Evolutionary conservation across 2,329 filamentous ascomycete species (phyloP), one percentile per base, ranked within the genome.

Genomic region (Coniochaeta sp.): DNA sequence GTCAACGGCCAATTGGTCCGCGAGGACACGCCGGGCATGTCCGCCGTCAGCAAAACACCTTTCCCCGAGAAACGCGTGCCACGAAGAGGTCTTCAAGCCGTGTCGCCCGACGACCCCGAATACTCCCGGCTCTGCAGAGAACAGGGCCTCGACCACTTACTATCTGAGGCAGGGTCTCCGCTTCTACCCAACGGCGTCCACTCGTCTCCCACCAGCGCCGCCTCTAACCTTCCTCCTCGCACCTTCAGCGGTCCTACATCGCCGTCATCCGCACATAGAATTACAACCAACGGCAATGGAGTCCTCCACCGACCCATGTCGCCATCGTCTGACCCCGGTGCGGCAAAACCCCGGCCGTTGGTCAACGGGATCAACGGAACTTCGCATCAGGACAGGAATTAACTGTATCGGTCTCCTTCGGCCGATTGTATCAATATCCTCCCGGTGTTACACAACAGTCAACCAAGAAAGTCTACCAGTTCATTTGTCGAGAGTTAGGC

Each of bases 11-110:
- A 67, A 8, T 62, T 82, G 28, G 68, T 80, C 10, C 70, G 70
- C 31, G 80, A 85, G 59, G 74, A 78, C 26, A 67, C 69, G 52
- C 74, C 78, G 0, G 70, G 69, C 27, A 63, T 69, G 24, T 69
- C 72, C 50, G 67, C 71, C 42, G 73, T 75, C 12, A 80, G 78
- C 67, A 73, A 67, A 51, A 73, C 71, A 10, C 79, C 82, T 3
- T 80, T 80, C 57, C 75, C 76, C 6, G 78, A 81, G 52, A 69
- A 71, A 24, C 73, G 75, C 35, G 76, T 81, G 14, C 80, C 81
- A 3, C 75, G 81, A 32, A 74, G 77, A 30, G 74, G 81, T 6
- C 59, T 84, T 12, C 63, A 74, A 3, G 74, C 75, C 18, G 77
- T 83, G 2, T 68, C 71, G 12, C 74, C 77, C 6, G 71, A 77